phyloP scores from a whole-genome alignment of 2,329 filamentous ascomycete genomes.

The Akanthomyces muscarius region DNA sequence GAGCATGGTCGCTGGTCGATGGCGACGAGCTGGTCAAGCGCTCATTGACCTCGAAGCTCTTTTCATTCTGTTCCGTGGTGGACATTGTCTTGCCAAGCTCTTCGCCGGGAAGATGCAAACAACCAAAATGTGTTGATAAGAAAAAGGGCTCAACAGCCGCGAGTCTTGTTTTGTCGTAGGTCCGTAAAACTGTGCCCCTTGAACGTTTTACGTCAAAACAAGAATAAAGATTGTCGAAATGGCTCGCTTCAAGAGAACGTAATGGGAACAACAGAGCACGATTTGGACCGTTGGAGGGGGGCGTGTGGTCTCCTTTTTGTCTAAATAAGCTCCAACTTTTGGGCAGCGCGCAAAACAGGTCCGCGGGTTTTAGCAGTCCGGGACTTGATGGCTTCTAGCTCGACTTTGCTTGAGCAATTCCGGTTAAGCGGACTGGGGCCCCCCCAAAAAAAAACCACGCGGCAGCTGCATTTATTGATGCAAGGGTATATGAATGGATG shows the following conservation, averaged over 20 bases:
- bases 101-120: background rate
- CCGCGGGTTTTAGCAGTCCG: background rate
- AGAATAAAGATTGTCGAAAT: background rate
- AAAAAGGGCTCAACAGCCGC: background rate
- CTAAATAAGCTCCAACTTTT: background rate
- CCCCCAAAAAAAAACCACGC: constrained; percentile 1
- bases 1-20: constrained; percentile 12
- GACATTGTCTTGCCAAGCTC: constrained; percentile 17
- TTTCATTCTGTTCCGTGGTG: constrained; percentile 25
- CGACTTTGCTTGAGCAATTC: background rate
- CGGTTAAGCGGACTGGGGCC: background rate
- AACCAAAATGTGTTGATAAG: background rate
- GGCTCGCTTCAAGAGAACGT: background rate
- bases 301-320: constrained; percentile 4
- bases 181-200: background rate
- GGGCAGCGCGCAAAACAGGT: background rate
- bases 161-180: background rate
- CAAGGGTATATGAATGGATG: background rate
- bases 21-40: constrained; percentile 21
- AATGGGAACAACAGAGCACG: background rate
- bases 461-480: constrained; percentile 1
- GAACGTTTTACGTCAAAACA: background rate
- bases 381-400: background rate
- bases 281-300: background rate
- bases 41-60: constrained; percentile 22